Evolutionary conservation across 2,329 filamentous ascomycete species (phyloP), one percentile per base, ranked within the genome.

Genomic region (Cladosporium sp.): DNA sequence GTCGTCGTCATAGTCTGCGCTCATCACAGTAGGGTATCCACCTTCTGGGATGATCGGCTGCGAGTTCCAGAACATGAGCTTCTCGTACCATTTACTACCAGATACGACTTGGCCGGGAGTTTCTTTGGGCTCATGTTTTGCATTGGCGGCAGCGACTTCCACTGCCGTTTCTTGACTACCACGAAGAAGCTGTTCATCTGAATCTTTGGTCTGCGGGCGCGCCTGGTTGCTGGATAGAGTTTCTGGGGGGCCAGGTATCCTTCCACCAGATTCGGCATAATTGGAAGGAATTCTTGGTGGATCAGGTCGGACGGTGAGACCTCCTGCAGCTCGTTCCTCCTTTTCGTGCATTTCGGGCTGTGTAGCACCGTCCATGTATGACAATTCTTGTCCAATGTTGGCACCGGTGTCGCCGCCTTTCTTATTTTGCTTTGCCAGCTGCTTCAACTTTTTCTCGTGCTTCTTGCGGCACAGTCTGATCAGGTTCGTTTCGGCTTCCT

Each of bases 401-500:
- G 15, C 14, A 4, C 47, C n/a, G 11, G 9, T 3, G 2, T 12
- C 34, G 15, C 28, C 28, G 76, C 86, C 87, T 52, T 84, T 83
- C 54, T 56, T 56, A 15, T 19, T 30, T 7, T 81, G 67, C 66
- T 56, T 58, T 1, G 67, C 68, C 39, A 68, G 75, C 65, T 83
- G 86, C 40, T 78, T 80, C 17, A 80, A 72, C 0, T 76, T 74
- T 58, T 80, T 88, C n/a, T 88, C 76, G 65, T 97, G 86, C 14
- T 85, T 86, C 70, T 87, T 90, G 69, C 92, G 92, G 58, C 90
- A 92, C 47, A 81, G 80, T 60, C 86, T 87, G 65, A 99, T 89
- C 40, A 99, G 78, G 34, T 90, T 85, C 0, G 91, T 97, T 73
- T 97, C 88, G 1, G 93, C 93, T 8, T 75, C 75, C 70, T 99